Evolutionary conservation across 2,329 filamentous ascomycete genomes (phyloP), one percentile per base, ranked within the genome.

Genomic region (Atkinsonella hypoxylon): DNA sequence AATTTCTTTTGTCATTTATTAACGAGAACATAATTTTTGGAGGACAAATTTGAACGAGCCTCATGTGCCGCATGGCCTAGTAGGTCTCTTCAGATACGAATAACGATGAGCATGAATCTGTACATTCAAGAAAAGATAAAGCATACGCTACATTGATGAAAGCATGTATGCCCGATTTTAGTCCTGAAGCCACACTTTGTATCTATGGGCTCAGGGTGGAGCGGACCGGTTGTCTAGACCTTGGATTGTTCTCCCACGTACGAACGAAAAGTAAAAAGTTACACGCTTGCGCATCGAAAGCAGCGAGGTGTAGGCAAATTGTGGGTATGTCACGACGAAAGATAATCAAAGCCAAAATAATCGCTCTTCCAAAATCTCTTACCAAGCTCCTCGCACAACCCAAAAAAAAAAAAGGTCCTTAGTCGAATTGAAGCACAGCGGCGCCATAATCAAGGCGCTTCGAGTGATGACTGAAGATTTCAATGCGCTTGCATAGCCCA

Each of bases 171-270:
- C 77, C 77, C 75, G 72, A 70, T 73, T 74, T 74, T 81, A 82
- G 78, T 82, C 78, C 78, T 71, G 73, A 70, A 72, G 68, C 67
- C 76, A 75, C 75, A 80, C 71, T 67, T 48, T 57, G 53, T 26
- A 22, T 76, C 72, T 69, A 74, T 77, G 72, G 68, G 70, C 75
- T 69, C 77, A 78, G 78, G 78, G 78, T 81, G 78, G 78, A 82
- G 73, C 70, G 74, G 77, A 79, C 77, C 63, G 78, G 78, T 76
- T 81, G 78, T 82, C 78, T 81, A 81, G 78, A 76, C 78, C 78
- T 73, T 65, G 67, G 69, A 62, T 80, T 74, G 60, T 72, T 81
- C 76, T 81, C 75, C 78, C 78, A 81, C 77, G 65, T 77, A 75
- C 75, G 76, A 80, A 72, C 69, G 69, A 72, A 61, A 72, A 70